Evolutionary conservation across 352 stramenopile genomes (phyloP).

Genomic region (Phytophthora capsici): DNA sequence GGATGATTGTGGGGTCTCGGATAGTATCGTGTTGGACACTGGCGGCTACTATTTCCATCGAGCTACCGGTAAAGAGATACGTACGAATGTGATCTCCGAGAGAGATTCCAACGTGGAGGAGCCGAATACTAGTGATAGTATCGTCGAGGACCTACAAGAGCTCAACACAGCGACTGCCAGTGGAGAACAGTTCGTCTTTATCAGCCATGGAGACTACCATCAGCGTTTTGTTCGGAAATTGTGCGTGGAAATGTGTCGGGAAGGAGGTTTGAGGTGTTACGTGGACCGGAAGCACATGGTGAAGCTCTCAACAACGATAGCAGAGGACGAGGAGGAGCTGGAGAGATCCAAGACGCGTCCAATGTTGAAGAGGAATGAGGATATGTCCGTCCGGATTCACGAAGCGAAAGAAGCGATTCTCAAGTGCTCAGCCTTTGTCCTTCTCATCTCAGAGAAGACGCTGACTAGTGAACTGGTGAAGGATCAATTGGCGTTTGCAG

Average conservation of each 20-base stretch:
- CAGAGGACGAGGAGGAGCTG: constrained; percentile 31
- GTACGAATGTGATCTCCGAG: constrained; percentile 26
- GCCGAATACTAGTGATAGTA: constrained; percentile 46
- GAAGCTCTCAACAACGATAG: constrained; percentile 33
- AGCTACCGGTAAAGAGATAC: constrained; percentile 32
- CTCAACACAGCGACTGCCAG: constrained; percentile 55
- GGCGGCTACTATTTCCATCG: constrained; percentile 80
- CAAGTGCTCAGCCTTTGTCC: constrained; percentile 78
- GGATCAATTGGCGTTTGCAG: constrained; percentile 82
- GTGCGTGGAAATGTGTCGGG: constrained; percentile 69
- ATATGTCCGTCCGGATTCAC: constrained; percentile 77
- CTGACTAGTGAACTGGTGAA: constrained; percentile 73
- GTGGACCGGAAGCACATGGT: constrained; percentile 60
- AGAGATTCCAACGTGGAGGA: constrained; percentile 27
- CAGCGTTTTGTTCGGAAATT: constrained; percentile 74
- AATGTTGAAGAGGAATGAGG: constrained; percentile 40
- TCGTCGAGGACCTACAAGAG: constrained; percentile 68
- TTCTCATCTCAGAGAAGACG: constrained; percentile 81
- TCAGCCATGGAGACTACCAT: constrained; percentile 82
- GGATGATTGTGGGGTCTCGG: constrained; percentile 53
- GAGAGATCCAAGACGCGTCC: constrained; percentile 14
- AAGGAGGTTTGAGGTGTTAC: constrained; percentile 73
- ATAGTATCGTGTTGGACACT: constrained; percentile 71
- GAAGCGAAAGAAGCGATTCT: constrained; percentile 85
- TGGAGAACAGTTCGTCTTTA: constrained; percentile 84